Percentiles rank a stretch among this genome's conserved stretches.
phyloP scores from a whole-genome alignment of 805 yeast genomes.

The Candida tammaniensis region DNA sequence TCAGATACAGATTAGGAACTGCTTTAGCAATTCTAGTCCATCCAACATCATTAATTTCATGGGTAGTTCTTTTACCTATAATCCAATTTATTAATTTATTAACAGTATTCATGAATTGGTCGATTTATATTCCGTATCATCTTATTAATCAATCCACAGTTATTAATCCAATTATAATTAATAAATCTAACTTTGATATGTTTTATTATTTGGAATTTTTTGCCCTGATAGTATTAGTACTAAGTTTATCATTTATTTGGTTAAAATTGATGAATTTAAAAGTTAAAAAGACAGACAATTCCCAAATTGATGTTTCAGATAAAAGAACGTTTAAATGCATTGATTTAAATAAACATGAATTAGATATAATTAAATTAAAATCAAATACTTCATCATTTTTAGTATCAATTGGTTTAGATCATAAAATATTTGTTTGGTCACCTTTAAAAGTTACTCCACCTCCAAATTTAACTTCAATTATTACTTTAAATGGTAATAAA shows the following conservation, averaged over 20 bases:
- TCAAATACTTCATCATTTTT: conserved; percentile 64
- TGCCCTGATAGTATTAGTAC: conserved; percentile 48
- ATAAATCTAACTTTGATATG: conserved; percentile 20
- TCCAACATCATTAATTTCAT: conserved; percentile 35
- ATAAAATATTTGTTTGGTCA: conserved; percentile 70
- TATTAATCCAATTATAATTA: neutral
- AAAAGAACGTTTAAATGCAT: conserved; percentile 28
- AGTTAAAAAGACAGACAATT: conserved; percentile 7
- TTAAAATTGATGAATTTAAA: conserved; percentile 18
- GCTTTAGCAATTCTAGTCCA: conserved; percentile 20
- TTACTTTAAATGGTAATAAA: conserved; percentile 4
- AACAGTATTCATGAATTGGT: conserved; percentile 21
- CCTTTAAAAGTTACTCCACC: conserved; percentile 41
- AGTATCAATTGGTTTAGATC: conserved; percentile 72
- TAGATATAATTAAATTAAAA: conserved; percentile 62
- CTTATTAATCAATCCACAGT: conserved; percentile 7
- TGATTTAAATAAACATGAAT: conserved; percentile 41
- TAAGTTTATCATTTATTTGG: conserved; percentile 34
- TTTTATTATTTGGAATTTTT: conserved; percentile 56
- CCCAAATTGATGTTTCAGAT: conserved; percentile 15
- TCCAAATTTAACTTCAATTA: conserved; percentile 31
- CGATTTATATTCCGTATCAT: conserved; percentile 18
- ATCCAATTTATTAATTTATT: conserved; percentile 15
- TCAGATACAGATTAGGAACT: conserved; percentile 27
- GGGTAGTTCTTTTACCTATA: conserved; percentile 24